Percentiles rank a stretch among this genome's conserved stretches.
Evolutionary conservation across 345 rosid genomes (phyloP).

Genomic region (Moricandia arvensis): DNA sequence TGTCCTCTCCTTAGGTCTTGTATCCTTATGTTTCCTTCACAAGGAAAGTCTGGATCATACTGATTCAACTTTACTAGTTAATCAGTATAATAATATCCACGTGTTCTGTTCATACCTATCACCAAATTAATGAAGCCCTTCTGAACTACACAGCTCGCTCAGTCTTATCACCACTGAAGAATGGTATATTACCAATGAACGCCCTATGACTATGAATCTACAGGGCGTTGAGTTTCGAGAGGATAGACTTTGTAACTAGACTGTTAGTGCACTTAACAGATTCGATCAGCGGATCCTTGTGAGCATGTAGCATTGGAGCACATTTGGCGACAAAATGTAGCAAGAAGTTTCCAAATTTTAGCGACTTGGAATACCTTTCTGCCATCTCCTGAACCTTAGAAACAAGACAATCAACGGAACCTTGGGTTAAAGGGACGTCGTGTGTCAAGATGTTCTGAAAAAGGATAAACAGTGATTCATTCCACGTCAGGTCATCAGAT

Average conservation of each 20-base stretch:
- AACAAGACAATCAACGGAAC: slow-evolving; percentile 57
- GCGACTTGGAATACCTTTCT: slow-evolving; percentile 50
- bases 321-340: slow-evolving; percentile 56
- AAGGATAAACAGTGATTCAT: slow-evolving; percentile 58
- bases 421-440: slow-evolving; percentile 57
- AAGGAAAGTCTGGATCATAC: background rate
- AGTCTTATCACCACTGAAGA: background rate
- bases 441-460: slow-evolving; percentile 59
- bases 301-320: slow-evolving; percentile 45
- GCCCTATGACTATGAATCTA: slow-evolving; percentile 28
- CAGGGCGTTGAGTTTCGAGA: slow-evolving; percentile 55
- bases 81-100: too few relatives aligned
- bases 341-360: slow-evolving; percentile 72
- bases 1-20: background rate
- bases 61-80: background rate
- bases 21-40: background rate
- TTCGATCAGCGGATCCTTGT: slow-evolving; percentile 50
- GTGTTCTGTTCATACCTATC: background rate
- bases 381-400: slow-evolving; percentile 38
- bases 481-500: slow-evolving; percentile 62
- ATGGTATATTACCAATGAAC: background rate
- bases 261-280: slow-evolving; percentile 61
- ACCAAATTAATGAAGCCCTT: background rate
- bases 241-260: slow-evolving; percentile 59
- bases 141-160: background rate